Percentiles rank a stretch among this genome's conserved stretches.
Conservation (phyloP, 2,329 filamentous ascomycete genomes). For the Alternaria ethzedia region DNA sequence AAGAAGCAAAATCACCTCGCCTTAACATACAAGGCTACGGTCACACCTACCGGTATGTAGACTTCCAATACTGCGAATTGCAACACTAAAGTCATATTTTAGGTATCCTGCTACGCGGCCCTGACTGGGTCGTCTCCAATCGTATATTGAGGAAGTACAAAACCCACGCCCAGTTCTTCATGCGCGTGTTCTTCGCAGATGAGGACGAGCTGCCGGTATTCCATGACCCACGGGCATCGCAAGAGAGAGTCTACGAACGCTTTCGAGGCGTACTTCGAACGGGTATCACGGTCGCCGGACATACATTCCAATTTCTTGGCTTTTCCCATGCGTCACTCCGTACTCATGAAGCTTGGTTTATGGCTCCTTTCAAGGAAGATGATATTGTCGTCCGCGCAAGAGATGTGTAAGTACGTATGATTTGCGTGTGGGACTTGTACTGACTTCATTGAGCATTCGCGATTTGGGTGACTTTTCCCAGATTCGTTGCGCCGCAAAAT, state of each 20-base stretch:
- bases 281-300: constrained; percentile 57
- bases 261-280: constrained; percentile 66
- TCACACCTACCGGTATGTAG: constrained; percentile 48
- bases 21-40: constrained; percentile 61
- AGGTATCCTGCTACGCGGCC: constrained; percentile 52
- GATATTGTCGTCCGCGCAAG: constrained; percentile 55
- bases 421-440: background rate
- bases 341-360: constrained; percentile 42
- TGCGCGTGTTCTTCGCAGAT: constrained; percentile 73
- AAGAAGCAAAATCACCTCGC: constrained; percentile 54
- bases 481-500: constrained; percentile 63
- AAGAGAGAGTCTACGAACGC: constrained; percentile 43
- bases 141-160: constrained; percentile 38
- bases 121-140: constrained; percentile 64
- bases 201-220: constrained; percentile 71
- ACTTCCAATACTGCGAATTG: background rate
- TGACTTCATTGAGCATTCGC: constrained; percentile 16
- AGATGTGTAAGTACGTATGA: constrained; percentile 57
- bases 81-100: background rate
- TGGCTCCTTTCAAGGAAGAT: constrained; percentile 37
- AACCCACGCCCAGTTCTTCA: constrained; percentile 34
- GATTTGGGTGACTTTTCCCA: constrained; percentile 48
- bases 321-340: constrained; percentile 44
- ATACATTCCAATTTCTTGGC: constrained; percentile 40
- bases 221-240: constrained; percentile 56